Evolutionary conservation across 2,329 filamentous ascomycete genomes (phyloP).

Genomic region (Mariannaea elegans): DNA sequence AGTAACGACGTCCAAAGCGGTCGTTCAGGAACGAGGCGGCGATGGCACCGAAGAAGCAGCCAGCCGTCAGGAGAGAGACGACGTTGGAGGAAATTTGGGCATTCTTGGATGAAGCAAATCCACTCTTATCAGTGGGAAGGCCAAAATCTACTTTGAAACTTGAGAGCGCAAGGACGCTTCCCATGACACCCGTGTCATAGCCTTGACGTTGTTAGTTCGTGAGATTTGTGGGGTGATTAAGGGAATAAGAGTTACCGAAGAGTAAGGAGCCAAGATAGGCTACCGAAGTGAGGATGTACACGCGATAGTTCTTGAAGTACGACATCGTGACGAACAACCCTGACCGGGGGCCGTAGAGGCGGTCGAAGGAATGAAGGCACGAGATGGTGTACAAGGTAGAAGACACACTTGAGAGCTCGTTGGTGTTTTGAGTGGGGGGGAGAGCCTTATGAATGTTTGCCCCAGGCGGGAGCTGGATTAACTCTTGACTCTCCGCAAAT

Average conservation of each 20-base stretch:
- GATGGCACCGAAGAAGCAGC: conserved; percentile 35
- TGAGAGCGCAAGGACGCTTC: conserved; percentile 24
- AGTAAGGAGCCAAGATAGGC: conserved; percentile 20
- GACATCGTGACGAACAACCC: not conserved
- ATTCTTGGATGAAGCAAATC: conserved; percentile 24
- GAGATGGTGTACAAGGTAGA: no score
- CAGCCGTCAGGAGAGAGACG: conserved; percentile 30
- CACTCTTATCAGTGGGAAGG: conserved; percentile 21
- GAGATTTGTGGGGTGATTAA: not conserved
- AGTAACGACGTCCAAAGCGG: conserved; percentile 29
- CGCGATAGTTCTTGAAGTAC: conserved; percentile 20
- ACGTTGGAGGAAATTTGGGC: conserved; percentile 28
- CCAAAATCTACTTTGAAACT: conserved; percentile 29
- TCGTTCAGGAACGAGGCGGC: conserved; percentile 31
- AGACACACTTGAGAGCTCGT: not conserved
- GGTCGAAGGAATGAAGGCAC: not conserved
- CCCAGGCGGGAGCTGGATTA: not conserved
- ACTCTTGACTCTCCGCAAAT: not conserved
- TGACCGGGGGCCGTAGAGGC: not conserved
- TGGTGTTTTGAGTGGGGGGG: not conserved
- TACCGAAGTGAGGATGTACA: conserved; percentile 19
- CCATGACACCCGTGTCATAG: conserved; percentile 18
- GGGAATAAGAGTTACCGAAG: conserved; percentile 6
- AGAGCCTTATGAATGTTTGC: not conserved
- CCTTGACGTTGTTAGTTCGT: not conserved